Conservation (phyloP, 2,329 filamentous ascomycete species). For the Lanzia echinophila region DNA sequence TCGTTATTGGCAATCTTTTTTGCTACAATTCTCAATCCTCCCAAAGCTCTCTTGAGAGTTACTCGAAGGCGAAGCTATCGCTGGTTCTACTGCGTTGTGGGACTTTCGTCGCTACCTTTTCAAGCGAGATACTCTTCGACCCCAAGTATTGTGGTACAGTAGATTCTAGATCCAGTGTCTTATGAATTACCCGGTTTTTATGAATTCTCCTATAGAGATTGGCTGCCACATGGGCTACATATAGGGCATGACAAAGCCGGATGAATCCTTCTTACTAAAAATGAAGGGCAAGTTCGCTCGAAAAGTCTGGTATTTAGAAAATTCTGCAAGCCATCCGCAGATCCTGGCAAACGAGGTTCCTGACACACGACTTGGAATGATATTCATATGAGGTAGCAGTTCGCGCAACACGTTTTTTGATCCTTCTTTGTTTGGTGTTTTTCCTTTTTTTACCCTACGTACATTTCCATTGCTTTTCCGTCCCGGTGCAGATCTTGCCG, state of each 20-base stretch:
- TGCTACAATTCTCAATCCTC: background rate
- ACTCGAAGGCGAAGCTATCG: background rate
- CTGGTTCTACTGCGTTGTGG: background rate
- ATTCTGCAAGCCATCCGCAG: slow-evolving; percentile 5
- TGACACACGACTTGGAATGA: slow-evolving; percentile 4
- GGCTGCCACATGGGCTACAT: slow-evolving; percentile 3
- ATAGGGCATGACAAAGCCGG: slow-evolving; percentile 6
- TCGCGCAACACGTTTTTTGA: slow-evolving; percentile 2
- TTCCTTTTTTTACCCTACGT: background rate
- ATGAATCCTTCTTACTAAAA: slow-evolving; percentile 7
- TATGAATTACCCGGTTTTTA: background rate
- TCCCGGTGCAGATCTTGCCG: slow-evolving; percentile 1
- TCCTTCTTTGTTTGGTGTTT: slow-evolving; percentile 6
- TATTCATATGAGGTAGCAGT: background rate
- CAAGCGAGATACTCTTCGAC: background rate
- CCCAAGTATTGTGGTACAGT: background rate
- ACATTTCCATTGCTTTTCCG: slow-evolving; percentile 1
- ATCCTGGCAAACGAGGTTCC: slow-evolving; percentile 3
- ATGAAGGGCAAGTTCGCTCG: slow-evolving; percentile 2
- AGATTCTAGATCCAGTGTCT: background rate
- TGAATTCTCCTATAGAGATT: background rate
- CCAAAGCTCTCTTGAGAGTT: background rate
- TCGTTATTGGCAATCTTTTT: background rate
- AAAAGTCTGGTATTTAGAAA: background rate
- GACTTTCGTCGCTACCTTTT: background rate